Conservation (phyloP, 805 yeast species). For the Scheffersomyces stipitis region DNA sequence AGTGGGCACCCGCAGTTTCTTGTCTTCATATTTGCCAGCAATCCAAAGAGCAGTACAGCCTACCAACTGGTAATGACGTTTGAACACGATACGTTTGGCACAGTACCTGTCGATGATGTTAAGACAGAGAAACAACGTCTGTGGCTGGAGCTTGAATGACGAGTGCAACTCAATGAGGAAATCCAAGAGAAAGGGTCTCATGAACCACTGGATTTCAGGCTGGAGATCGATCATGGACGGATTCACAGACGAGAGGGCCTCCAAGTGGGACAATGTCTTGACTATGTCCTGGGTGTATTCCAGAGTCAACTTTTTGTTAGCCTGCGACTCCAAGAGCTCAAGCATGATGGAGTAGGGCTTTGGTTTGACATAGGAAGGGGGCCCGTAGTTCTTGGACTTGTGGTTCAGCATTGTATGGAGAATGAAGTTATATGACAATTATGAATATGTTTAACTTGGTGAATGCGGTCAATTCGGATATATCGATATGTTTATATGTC, state of each 20-base stretch:
- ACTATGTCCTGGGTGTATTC: constrained; percentile 46
- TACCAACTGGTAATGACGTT: constrained; percentile 47
- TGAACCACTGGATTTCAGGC: constrained; percentile 49
- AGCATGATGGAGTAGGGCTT: constrained; percentile 42
- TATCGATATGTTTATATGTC: too few relatives aligned
- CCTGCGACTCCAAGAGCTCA: constrained; percentile 48
- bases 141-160: constrained; percentile 41
- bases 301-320: constrained; percentile 39
- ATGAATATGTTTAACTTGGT: too few relatives aligned
- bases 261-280: constrained; percentile 39
- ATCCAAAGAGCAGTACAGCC: constrained; percentile 50
- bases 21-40: constrained; percentile 56
- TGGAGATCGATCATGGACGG: constrained; percentile 51
- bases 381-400: constrained; percentile 22
- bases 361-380: constrained; percentile 29
- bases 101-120: constrained; percentile 48
- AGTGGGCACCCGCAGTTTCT: constrained; percentile 58
- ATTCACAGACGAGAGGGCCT: constrained; percentile 41
- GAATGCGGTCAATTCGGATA: too few relatives aligned
- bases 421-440: too few relatives aligned
- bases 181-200: constrained; percentile 46
- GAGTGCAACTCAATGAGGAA: constrained; percentile 44
- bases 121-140: constrained; percentile 43
- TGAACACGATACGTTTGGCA: constrained; percentile 45
- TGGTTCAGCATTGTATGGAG: constrained; percentile 2